phyloP scores from a whole-genome alignment of 345 rosid genomes.

The Aquilaria malaccensis region DNA sequence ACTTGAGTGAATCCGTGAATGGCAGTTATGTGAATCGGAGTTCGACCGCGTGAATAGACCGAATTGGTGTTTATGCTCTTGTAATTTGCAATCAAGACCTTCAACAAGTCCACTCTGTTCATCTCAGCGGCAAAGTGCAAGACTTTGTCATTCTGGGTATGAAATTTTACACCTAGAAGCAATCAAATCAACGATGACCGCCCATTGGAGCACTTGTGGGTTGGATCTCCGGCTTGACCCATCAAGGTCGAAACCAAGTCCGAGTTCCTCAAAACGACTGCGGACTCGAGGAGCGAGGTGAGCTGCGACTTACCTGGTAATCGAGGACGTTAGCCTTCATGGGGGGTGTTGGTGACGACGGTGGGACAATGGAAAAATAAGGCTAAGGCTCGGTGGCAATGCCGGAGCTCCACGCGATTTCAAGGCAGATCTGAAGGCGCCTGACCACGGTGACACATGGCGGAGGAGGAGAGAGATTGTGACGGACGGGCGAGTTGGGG shows the following conservation, averaged over 20 bases:
- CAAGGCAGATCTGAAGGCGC: no score
- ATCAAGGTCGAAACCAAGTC: slow-evolving; percentile 29
- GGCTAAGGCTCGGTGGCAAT: no score
- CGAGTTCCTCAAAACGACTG: slow-evolving; percentile 26
- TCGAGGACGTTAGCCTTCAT: no score
- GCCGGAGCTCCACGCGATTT: no score
- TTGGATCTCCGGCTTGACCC: slow-evolving; percentile 38
- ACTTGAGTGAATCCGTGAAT: slow-evolving; percentile 29
- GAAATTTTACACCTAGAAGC: slow-evolving; percentile 27
- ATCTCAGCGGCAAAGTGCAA: slow-evolving; percentile 45
- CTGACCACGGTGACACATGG: no score
- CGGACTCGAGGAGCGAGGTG: slow-evolving; percentile 34
- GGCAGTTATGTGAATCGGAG: slow-evolving; percentile 50
- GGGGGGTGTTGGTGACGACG: no score
- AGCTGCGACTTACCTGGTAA: slow-evolving; percentile 24
- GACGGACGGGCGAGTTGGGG: no score
- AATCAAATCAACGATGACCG: slow-evolving; percentile 22
- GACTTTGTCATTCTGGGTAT: slow-evolving; percentile 21
- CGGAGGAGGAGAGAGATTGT: no score
- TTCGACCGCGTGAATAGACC: slow-evolving; percentile 28
- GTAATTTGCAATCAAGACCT: slow-evolving; percentile 21
- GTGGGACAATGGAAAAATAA: no score
- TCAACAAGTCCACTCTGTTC: slow-evolving; percentile 38
- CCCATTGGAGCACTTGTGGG: background rate
- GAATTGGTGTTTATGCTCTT: slow-evolving; percentile 25